These are phyloP conservation scores for Tieghemiomyces parasiticus DNA, from an alignment of 192 early-diverging fungal genomes.

Conservation along the genomic window DNA sequence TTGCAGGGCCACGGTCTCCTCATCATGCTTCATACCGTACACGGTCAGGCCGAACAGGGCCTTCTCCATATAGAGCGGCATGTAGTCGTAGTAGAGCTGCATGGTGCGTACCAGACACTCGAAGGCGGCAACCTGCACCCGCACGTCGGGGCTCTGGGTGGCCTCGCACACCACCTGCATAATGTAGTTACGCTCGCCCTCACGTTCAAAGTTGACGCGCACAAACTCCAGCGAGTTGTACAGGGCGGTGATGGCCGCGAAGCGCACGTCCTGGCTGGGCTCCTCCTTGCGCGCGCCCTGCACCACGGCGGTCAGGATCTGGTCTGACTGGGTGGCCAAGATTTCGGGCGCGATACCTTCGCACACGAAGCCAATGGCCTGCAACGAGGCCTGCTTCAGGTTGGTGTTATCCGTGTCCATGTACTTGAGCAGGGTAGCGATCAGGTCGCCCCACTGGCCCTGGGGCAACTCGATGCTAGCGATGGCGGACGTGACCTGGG, in stretches of 20 bases:
- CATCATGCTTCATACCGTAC: constrained; percentile 78
- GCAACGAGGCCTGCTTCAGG: constrained; percentile 67
- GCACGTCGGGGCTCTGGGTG: constrained; percentile 56
- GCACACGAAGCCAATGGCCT: constrained; percentile 88
- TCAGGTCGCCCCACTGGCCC: constrained; percentile 75
- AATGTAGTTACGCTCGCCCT: constrained; percentile 92
- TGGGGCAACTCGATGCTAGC: constrained; percentile 85
- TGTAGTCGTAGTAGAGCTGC: constrained; percentile 91
- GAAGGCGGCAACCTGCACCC: constrained; percentile 76
- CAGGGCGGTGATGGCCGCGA: constrained; percentile 78
- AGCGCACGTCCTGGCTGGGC: constrained; percentile 70
- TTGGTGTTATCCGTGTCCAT: constrained; percentile 48
- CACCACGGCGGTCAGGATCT: constrained; percentile 87
- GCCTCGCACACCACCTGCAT: constrained; percentile 99
- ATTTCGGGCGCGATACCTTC: constrained; percentile 72
- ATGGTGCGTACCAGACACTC: constrained; percentile 97
- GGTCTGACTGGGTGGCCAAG: constrained; percentile 65
- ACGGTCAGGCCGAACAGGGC: constrained; percentile 87
- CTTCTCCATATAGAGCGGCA: constrained; percentile 94
- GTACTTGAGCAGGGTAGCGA: constrained; percentile 63
- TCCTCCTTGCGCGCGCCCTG: constrained; percentile 93
- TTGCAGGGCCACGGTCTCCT: constrained; percentile 83
- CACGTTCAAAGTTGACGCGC: constrained; percentile 80
- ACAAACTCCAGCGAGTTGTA: constrained; percentile 95
- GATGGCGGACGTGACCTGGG: constrained; percentile 81